Evolutionary conservation across 192 early-diverging fungal genomes (phyloP), one percentile per base, ranked within the genome.

Genomic region (Backusella mclennaniae): DNA sequence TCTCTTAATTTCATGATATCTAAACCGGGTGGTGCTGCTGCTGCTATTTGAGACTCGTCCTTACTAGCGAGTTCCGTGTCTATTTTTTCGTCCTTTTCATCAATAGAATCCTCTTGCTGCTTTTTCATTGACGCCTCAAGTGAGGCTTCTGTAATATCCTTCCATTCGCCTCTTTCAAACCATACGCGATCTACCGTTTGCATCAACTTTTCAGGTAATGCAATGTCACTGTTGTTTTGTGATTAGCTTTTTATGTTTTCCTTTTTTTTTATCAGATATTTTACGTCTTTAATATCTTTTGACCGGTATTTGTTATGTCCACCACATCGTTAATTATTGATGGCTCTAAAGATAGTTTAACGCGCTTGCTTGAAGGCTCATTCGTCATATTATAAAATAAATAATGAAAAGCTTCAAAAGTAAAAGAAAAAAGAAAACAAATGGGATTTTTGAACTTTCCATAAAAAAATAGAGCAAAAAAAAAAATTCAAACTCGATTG

Each of bases 141-240:
- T 26, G 41, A 41, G 23, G 73, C 33, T 44, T 79, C 79, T 14
- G 82, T 69, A 41, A 83, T 74, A 46, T 80, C 71, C 17, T 73
- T 76, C 82, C 77, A 83, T 44, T 83, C 82, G 9, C 76, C 74
- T 67, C 77, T 76, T 41, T 83, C 82, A 67, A 75, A 75, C 82
- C 82, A 83, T 26, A 83, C 79, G 17, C 82, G 75, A 75, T 83
- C 78, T 35, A 80, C 82, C 35, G 79, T 79, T 35, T 76, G 77
- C 78, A 80, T 83, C 21, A 83, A 67, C 44, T 80, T 73, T 42
- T 83, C 78, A 3, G 71, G 73, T 21, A 83, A 71, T 5, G 76
- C 41, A n/a, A 67, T 38, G 69, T 83, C 78, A 53, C 82, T 83
- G 39, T 71, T 7, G 17, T 23, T 31, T 33, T 21, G 6, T 44